Conservation (phyloP, 805 yeast species). For the Deakozyma indianensis region DNA sequence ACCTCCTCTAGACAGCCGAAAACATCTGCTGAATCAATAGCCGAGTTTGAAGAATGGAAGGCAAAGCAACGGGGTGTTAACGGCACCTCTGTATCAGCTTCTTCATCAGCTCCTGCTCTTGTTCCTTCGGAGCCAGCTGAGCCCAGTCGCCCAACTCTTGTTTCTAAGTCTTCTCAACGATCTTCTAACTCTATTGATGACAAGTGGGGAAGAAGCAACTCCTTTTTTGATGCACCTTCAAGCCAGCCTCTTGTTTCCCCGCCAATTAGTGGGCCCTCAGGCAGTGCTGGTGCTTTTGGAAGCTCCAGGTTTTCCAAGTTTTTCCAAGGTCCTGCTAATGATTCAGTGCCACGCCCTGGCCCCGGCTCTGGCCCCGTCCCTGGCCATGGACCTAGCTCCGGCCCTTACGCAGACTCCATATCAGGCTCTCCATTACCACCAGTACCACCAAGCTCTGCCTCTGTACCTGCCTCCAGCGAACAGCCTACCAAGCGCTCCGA, state of each 20-base stretch:
- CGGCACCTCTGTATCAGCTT: not conserved
- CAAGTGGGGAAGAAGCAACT: not conserved
- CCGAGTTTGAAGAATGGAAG: conserved; percentile 1
- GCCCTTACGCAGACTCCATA: not conserved
- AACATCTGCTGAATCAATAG: not conserved
- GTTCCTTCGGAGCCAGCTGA: not conserved
- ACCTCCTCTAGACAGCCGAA: not conserved
- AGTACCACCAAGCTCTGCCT: not conserved
- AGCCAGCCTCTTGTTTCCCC: not conserved
- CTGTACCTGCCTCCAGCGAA: not conserved
- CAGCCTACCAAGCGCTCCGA: not conserved
- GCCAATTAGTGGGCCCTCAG: not conserved
- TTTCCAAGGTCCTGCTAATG: conserved; percentile 4
- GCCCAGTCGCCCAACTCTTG: not conserved
- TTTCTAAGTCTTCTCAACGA: not conserved
- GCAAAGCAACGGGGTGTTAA: not conserved
- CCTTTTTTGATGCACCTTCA: not conserved
- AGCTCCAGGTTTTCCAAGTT: conserved; percentile 5
- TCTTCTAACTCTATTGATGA: not conserved
- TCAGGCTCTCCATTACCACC: not conserved
- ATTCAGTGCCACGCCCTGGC: too few relatives aligned
- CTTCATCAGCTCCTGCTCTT: not conserved
- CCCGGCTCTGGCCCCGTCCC: too few relatives aligned
- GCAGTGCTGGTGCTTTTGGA: not conserved
- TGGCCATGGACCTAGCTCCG: too few relatives aligned